Base-by-base conservation (phyloP, 108 stramenopile species). In the Skeletonema menzelii region DNA sequence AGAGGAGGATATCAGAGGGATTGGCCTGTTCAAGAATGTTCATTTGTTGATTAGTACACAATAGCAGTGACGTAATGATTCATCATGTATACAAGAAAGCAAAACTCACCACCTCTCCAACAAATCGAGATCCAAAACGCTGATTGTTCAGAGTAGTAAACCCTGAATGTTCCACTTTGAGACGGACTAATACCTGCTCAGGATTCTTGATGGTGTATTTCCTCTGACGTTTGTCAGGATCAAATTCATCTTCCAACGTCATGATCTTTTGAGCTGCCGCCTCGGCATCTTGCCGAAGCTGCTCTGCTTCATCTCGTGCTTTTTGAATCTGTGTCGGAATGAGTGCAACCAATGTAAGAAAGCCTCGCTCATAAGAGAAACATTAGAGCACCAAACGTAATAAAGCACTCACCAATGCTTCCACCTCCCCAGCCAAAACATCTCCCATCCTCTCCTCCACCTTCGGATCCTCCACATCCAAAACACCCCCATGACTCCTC, bases 91-190 rank as follows among this genome's bases (percentile, higher is more conserved):
- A 10, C 11, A 27, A 69, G 20, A 70, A 67, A 27, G 14, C 40
- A 30, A 27, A 56, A 82, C 79, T 71, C 56, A 80, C 79, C 65
- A 97, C 94, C 35, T 96, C 80, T 8, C 91, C 95, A 44, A 97
- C 89, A 80, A 96, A 98, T 37, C 82, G 84, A 14, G 91, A 88
- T 13, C 96, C 96, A 79, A 96, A 93, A 19, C 95, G 77, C 70
- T 97, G 95, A 79, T 95, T 96, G 73, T 94, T 96, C 58, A 98
- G 60, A 20, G 93, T 86, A 13, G 93, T 77, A 74, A 98, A 98
- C 15, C 96, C 96, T 28, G 97, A 77, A 69, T 98, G 97, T 68
- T 99, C 99, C 20, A 99, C 97, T 49, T 85, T 86, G 13, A 99
- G 79, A 19, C 99, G 91, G 22, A 98, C 93, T 35, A 99, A 76